phyloP scores from a whole-genome alignment of 2,329 filamentous ascomycete species.

The Fonsecaea multimorphosa region DNA sequence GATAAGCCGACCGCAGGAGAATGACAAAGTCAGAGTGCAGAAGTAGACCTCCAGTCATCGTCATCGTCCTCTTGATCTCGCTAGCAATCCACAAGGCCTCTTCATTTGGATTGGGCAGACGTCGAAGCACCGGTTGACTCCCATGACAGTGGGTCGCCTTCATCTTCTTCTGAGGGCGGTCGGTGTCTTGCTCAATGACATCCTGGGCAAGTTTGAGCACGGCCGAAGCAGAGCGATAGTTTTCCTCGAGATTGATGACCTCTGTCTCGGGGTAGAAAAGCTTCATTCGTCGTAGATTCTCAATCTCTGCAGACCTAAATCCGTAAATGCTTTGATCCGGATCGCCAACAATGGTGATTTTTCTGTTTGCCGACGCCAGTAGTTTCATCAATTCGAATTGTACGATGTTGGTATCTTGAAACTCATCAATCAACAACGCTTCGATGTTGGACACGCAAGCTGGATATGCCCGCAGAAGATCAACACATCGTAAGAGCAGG shows the following conservation, averaged over 20 bases:
- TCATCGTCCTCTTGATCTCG: conserved; percentile 74
- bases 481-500: conserved; percentile 79
- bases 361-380: conserved; percentile 72
- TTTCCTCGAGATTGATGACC: conserved; percentile 86
- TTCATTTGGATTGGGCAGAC: conserved; percentile 68
- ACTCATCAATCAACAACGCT: conserved; percentile 92
- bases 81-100: conserved; percentile 90
- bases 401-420: conserved; percentile 94
- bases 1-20: conserved; percentile 78
- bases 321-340: conserved; percentile 98
- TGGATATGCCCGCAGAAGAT: conserved; percentile 75
- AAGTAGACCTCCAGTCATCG: conserved; percentile 76
- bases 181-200: conserved; percentile 88
- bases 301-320: conserved; percentile 90
- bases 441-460: conserved; percentile 87
- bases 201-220: conserved; percentile 81
- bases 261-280: conserved; percentile 77
- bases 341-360: conserved; percentile 95
- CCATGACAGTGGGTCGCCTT: conserved; percentile 81
- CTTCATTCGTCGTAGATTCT: conserved; percentile 81
- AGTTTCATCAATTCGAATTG: conserved; percentile 95
- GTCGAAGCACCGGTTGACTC: conserved; percentile 79
- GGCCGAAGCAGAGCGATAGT: conserved; percentile 87
- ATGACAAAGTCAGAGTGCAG: conserved; percentile 81
- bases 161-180: conserved; percentile 78